Evolutionary conservation across 1,139 yeast species (phyloP).

Genomic region (Magnusiomyces suaveolens): DNA sequence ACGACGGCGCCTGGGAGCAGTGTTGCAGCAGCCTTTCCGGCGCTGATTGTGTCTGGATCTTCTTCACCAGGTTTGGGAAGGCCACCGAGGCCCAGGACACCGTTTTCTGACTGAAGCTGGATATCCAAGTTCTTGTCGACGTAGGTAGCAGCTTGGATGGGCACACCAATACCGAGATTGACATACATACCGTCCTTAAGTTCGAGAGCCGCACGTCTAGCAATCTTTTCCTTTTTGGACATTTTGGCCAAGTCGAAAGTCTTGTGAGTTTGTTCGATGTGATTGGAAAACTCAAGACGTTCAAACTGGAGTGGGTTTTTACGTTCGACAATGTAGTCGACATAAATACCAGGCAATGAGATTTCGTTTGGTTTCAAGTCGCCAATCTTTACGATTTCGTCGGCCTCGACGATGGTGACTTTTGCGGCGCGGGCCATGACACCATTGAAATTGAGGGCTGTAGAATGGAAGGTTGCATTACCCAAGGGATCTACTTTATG

Average conservation of each 20-base stretch:
- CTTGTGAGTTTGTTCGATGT: slow-evolving; percentile 5
- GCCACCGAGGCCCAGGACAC: slow-evolving; percentile 39
- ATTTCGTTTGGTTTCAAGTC: slow-evolving; percentile 36
- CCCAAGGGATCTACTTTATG: slow-evolving; percentile 37
- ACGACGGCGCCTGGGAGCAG: slow-evolving; percentile 36
- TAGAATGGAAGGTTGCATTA: slow-evolving; percentile 37
- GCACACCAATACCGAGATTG: slow-evolving; percentile 41
- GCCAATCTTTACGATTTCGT: slow-evolving; percentile 37
- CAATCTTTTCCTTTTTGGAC: slow-evolving; percentile 33
- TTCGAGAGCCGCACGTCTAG: slow-evolving; percentile 37
- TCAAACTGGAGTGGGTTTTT: slow-evolving; percentile 36
- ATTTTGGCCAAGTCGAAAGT: slow-evolving; percentile 2
- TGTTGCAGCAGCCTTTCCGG: slow-evolving; percentile 42
- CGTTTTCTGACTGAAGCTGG: slow-evolving; percentile 39
- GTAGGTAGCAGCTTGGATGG: slow-evolving; percentile 38
- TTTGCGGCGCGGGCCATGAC: slow-evolving; percentile 38
- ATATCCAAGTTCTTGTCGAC: slow-evolving; percentile 32
- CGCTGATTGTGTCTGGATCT: slow-evolving; percentile 39
- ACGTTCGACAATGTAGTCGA: slow-evolving; percentile 32
- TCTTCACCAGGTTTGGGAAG: slow-evolving; percentile 37
- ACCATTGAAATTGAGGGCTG: slow-evolving; percentile 38
- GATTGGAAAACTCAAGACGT: slow-evolving; percentile 23
- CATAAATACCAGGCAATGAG: slow-evolving; percentile 37
- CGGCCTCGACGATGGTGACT: slow-evolving; percentile 38
- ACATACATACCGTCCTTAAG: slow-evolving; percentile 36